phyloP scores from a whole-genome alignment of 176 grass and related monocot genomes.

The Carex littledalei region DNA sequence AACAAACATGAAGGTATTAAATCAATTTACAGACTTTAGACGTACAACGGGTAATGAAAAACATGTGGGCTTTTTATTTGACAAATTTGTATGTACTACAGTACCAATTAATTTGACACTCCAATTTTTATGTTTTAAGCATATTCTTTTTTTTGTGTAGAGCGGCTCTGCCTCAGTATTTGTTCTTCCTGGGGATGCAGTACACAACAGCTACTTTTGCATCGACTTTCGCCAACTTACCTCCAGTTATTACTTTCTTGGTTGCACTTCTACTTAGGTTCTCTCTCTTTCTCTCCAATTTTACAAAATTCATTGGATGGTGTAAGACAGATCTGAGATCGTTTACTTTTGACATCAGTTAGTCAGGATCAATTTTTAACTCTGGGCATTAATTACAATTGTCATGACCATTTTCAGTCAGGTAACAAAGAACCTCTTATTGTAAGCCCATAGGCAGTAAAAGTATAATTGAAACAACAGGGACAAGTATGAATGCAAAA shows the following conservation, averaged over 20 bases:
- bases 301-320: background rate
- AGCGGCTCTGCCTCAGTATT: slow-evolving; percentile 50
- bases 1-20: background rate
- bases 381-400: background rate
- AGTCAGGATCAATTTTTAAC: background rate
- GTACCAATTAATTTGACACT: background rate
- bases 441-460: background rate
- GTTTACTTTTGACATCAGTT: background rate
- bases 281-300: background rate
- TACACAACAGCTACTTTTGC: slow-evolving; percentile 56
- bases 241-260: slow-evolving; percentile 57
- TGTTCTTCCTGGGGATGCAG: slow-evolving; percentile 47
- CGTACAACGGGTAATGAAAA: background rate
- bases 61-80: background rate
- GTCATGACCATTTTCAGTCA: background rate
- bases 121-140: background rate
- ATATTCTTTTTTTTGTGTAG: slow-evolving; percentile 20
- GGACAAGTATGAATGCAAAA: background rate
- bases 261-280: slow-evolving; percentile 44
- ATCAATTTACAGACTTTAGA: background rate
- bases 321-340: background rate
- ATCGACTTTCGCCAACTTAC: slow-evolving; percentile 55
- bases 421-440: background rate
- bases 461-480: background rate
- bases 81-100: background rate